A percentile compares a stretch with the other conserved stretches of the same genome.
Evolutionary conservation across 768 basidiomycete species (phyloP).

Genomic region (Lactarius trivialis): DNA sequence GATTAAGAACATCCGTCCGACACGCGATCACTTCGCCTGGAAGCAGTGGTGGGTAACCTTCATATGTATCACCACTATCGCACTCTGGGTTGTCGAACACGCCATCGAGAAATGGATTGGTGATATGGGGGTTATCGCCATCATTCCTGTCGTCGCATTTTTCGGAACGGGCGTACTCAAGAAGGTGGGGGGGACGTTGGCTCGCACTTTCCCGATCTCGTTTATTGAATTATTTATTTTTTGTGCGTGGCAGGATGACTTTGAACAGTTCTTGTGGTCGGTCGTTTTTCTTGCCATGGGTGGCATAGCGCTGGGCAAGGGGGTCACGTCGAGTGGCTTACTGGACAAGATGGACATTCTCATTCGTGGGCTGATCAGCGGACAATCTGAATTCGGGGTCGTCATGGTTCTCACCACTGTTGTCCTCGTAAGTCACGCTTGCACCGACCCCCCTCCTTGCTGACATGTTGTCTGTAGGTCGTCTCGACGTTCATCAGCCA

Average conservation of each 20-base stretch:
- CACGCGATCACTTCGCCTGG: constrained; percentile 69
- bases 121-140: constrained; percentile 96
- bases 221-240: background rate
- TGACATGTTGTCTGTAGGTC: constrained; percentile 38
- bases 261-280: constrained; percentile 90
- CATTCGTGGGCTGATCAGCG: constrained; percentile 55
- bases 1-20: constrained; percentile 79
- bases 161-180: constrained; percentile 90
- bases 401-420: constrained; percentile 48
- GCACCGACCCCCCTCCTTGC: background rate
- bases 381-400: constrained; percentile 58
- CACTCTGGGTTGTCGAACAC: constrained; percentile 84
- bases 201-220: background rate
- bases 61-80: constrained; percentile 81
- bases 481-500: constrained; percentile 96
- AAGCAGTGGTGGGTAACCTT: constrained; percentile 89
- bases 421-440: constrained; percentile 27
- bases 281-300: constrained; percentile 98
- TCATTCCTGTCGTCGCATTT: constrained; percentile 88
- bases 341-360: constrained; percentile 66
- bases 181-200: constrained; percentile 52
- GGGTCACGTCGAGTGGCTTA: constrained; percentile 84
- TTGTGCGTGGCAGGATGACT: constrained; percentile 64
- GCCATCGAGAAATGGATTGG: constrained; percentile 69
- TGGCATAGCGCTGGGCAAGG: constrained; percentile 92